Conservation (phyloP, 2,329 filamentous ascomycete genomes). For the Aureobasidium namibiae region DNA sequence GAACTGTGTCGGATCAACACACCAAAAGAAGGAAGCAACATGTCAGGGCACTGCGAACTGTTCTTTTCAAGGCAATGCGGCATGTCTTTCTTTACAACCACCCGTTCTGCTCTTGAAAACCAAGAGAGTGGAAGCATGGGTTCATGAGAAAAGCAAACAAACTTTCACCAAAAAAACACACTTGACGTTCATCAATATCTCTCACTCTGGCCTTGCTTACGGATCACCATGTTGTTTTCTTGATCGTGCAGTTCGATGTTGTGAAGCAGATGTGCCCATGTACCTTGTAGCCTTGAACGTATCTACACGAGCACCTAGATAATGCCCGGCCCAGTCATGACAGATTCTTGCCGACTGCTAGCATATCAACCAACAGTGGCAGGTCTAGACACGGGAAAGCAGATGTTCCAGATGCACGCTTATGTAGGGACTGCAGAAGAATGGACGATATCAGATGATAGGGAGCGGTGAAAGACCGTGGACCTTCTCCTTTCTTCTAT, state of each 20-base stretch:
- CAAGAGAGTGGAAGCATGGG: slow-evolving; percentile 6
- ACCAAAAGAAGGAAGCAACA: neutral
- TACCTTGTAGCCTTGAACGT: neutral
- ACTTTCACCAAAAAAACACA: slow-evolving; percentile 12
- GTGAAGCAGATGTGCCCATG: neutral
- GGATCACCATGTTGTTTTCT: neutral
- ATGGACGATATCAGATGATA: neutral
- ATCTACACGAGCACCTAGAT: neutral
- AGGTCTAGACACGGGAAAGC: slow-evolving; percentile 3
- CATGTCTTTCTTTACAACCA: slow-evolving; percentile 3
- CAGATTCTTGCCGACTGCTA: neutral
- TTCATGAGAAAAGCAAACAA: slow-evolving; percentile 13
- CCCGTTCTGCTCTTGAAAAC: slow-evolving; percentile 6
- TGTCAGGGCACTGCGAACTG: slow-evolving; percentile 4
- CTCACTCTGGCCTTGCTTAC: neutral
- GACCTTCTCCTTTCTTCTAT: neutral
- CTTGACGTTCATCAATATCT: neutral
- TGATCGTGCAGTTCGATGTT: neutral
- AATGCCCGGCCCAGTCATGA: neutral
- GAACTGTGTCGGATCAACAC: neutral
- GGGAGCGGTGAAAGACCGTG: neutral
- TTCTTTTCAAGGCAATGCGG: neutral
- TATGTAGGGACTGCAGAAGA: slow-evolving; percentile 6
- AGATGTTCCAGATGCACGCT: slow-evolving; percentile 2
- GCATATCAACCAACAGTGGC: neutral